Percentiles rank a stretch among this genome's conserved stretches.
Conservation (phyloP, 257 asterid genomes). For the Vinca minor region DNA sequence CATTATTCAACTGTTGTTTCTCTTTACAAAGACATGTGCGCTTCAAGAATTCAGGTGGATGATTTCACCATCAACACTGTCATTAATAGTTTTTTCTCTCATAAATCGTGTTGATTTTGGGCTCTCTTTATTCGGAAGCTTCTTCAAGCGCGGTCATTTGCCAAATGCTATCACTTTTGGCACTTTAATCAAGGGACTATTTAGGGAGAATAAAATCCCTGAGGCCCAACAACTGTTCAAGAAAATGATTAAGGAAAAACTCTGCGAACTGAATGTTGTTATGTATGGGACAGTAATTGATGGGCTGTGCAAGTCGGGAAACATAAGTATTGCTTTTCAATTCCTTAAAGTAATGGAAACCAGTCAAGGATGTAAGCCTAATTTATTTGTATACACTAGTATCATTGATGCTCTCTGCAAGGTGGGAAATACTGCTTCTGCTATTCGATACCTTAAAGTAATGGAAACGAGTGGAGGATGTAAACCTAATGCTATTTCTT, state of each 20-base stretch:
- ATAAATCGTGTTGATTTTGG: neutral
- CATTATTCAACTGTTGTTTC: neutral
- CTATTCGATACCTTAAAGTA: too few relatives aligned
- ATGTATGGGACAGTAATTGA: neutral
- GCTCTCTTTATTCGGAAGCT: neutral
- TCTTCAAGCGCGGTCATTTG: neutral
- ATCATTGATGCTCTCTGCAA: too few relatives aligned
- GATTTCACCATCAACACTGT: neutral
- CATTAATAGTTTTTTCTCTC: too few relatives aligned
- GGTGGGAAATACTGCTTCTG: neutral
- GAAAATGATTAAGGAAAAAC: neutral
- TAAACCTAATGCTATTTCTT: too few relatives aligned
- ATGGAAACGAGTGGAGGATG: too few relatives aligned
- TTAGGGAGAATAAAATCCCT: neutral
- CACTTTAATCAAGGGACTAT: slow-evolving; percentile 14
- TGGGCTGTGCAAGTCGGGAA: too few relatives aligned
- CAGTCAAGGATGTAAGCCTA: too few relatives aligned
- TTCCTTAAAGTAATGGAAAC: too few relatives aligned
- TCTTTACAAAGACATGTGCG: neutral
- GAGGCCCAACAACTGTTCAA: neutral
- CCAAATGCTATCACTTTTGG: neutral
- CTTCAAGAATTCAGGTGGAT: neutral
- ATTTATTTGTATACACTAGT: too few relatives aligned
- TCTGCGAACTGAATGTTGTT: neutral
- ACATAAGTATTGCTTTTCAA: too few relatives aligned